Base-by-base conservation (phyloP, 2,329 filamentous ascomycete species). In the Aulographum hederae region DNA sequence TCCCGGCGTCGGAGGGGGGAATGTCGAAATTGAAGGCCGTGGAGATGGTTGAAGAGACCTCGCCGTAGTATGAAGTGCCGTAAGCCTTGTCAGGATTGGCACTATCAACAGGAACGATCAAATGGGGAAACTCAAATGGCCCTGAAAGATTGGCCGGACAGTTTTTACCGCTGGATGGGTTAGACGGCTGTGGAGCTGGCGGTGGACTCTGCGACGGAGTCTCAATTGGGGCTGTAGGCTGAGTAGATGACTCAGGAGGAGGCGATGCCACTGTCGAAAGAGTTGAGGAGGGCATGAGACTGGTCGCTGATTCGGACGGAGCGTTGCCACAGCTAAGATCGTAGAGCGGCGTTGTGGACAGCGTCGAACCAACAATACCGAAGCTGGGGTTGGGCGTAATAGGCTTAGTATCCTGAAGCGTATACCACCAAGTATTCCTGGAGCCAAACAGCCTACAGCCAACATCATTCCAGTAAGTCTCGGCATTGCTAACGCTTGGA, bases 401-500 rank as follows among this genome's bases (percentile, higher is more conserved):
- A 13, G 65, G 65, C 25, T 58, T 58, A 26, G 68, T 60, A 42
- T 86, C 78, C 47, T 78, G 69, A 17, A 85, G 65, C 31, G 70
- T 80, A 58, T 73, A 82, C 74, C 78, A 86, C 69, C 73, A 86
- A 37, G 72, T 66, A 39, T 57, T 56, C 40, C 52, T 60, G 31
- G 62, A 64, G 45, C 67, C 69, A 38, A 82, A 72, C 37, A 75
- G 53, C 12, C 57, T 52, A 63, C 82, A 92, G 32, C 73, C 78
- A 32, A 86, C 77, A 28, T 76, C 60, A 43, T 79, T 63, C 78
- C 80, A 92, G 66, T 71, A 93, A n/a, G 54, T 66, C 59, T 79
- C 64, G 27, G 84, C 80, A 47, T 86, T 85, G 32, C 64, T 57
- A 20, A 57, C 39, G 23, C 61, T 73, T 4, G 84, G 62, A 8